Evolutionary conservation across 371 early-diverging fungal genomes (phyloP), one percentile per base, ranked within the genome.

Genomic region (Cladochytrium tenue): DNA sequence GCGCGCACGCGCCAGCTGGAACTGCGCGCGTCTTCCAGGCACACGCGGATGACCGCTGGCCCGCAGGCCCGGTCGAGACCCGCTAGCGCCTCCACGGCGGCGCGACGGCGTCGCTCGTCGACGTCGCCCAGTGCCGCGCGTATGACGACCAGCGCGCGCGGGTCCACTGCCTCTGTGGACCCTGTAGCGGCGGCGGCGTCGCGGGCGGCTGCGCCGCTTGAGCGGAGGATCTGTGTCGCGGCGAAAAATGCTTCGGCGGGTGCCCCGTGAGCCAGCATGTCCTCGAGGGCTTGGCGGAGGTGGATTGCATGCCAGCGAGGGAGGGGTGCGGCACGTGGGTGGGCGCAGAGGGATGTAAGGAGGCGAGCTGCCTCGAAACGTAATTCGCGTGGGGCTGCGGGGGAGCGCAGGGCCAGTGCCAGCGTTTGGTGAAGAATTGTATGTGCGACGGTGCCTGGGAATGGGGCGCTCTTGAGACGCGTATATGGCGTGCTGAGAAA

Each of bases 281-380:
- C 74, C 1, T 30, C 27, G 31, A 79, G 33, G 13, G 67, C 61
- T 20, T 51, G 59, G 23, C 62, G 62, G 63, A 79, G 77, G 15
- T 64, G 60, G 33, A 76, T 67, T 7, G 32, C 63, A 31, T 81
- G 79, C 77, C 77, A 79, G 30, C 79, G 67, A 1, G 66, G 67
- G 0, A 80, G 72, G 51, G 26, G 27, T 23, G 34, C 35, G 32
- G 13, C 43, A 20, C 43, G 43, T 13, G 13, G 43, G 43, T 66
- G 43, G 25, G 50, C 68, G 4, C 67, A 36, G 26, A 76, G 25
- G 20, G 20, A 32, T 26, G 71, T 63, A 26, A 76, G 62, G 13
- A 79, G 4, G 3, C 68, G 58, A 33, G 63, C 65, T 2, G 80
- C 71, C 55, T 79, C 80, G 66, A 68, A 75, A 4, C 73, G 69